A percentile compares a stretch with the other conserved stretches of the same genome.
These are phyloP conservation scores for Nigrograna mackinnonii DNA, from an alignment of 2,329 filamentous ascomycete genomes.

Conservation along the genomic window DNA sequence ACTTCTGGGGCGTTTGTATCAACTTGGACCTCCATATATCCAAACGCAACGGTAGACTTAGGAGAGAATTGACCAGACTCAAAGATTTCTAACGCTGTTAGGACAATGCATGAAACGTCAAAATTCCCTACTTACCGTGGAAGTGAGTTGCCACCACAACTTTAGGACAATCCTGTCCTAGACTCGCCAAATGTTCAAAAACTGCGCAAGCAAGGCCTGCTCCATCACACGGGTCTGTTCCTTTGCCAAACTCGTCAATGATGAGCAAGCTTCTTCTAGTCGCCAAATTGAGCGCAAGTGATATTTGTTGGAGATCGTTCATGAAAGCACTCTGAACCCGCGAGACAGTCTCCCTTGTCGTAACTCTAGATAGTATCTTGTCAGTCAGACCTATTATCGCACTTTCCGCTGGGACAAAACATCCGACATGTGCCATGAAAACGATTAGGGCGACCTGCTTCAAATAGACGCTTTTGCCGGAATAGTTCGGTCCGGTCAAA, in stretches of 20 bases:
- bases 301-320: slow-evolving; percentile 87
- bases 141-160: slow-evolving; percentile 67
- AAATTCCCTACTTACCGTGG: slow-evolving; percentile 51
- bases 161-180: slow-evolving; percentile 57
- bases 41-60: slow-evolving; percentile 59
- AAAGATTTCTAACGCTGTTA: slow-evolving; percentile 67
- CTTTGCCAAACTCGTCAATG: slow-evolving; percentile 89
- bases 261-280: slow-evolving; percentile 79
- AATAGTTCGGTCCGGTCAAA: slow-evolving; percentile 93
- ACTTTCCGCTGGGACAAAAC: slow-evolving; percentile 80
- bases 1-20: slow-evolving; percentile 54
- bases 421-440: slow-evolving; percentile 87
- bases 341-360: slow-evolving; percentile 71
- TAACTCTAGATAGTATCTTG: slow-evolving; percentile 85
- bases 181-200: slow-evolving; percentile 58
- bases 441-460: slow-evolving; percentile 92
- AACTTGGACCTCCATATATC: slow-evolving; percentile 72
- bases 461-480: slow-evolving; percentile 93
- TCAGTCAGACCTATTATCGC: slow-evolving; percentile 87
- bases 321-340: slow-evolving; percentile 68
- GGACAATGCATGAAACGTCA: slow-evolving; percentile 23
- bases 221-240: slow-evolving; percentile 66
- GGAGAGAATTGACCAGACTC: slow-evolving; percentile 61
- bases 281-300: slow-evolving; percentile 73
- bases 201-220: slow-evolving; percentile 67